These are phyloP conservation scores for Neoboletus subvelutipes DNA, from an alignment of 768 basidiomycete species.

Conservation along the genomic window DNA sequence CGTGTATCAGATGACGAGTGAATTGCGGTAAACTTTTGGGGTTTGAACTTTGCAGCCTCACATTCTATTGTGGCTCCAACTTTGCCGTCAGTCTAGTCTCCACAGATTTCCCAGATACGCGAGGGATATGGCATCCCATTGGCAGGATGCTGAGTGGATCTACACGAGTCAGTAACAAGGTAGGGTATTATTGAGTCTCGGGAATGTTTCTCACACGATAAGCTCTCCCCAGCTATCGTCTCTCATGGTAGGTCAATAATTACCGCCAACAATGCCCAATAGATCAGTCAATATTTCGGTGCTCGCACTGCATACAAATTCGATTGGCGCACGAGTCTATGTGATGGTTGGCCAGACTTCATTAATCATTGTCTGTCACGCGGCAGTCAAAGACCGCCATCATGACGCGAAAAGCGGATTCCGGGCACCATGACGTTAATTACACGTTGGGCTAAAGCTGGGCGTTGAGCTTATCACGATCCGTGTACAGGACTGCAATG, in stretches of 20 bases:
- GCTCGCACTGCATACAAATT: background rate
- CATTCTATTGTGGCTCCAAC: background rate
- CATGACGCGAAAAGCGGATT: background rate
- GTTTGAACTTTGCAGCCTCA: background rate
- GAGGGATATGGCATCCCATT: background rate
- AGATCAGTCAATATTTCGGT: background rate
- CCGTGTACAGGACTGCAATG: background rate
- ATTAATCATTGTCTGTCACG: background rate
- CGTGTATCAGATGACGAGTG: background rate
- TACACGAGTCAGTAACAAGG: background rate
- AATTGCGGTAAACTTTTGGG: background rate
- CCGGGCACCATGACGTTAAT: background rate
- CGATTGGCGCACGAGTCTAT: background rate
- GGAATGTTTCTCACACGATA: background rate
- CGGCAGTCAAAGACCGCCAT: background rate
- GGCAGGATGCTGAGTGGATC: background rate
- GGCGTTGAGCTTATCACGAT: background rate
- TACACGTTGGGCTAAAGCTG: background rate
- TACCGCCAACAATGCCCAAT: background rate
- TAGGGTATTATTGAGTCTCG: background rate
- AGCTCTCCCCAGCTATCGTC: background rate
- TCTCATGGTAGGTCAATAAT: background rate
- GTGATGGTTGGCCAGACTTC: background rate
- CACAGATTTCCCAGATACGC: background rate
- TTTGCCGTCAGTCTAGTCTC: background rate